These are phyloP conservation scores for Candida boleticola DNA, from an alignment of 805 yeast species.

Conservation along the genomic window DNA sequence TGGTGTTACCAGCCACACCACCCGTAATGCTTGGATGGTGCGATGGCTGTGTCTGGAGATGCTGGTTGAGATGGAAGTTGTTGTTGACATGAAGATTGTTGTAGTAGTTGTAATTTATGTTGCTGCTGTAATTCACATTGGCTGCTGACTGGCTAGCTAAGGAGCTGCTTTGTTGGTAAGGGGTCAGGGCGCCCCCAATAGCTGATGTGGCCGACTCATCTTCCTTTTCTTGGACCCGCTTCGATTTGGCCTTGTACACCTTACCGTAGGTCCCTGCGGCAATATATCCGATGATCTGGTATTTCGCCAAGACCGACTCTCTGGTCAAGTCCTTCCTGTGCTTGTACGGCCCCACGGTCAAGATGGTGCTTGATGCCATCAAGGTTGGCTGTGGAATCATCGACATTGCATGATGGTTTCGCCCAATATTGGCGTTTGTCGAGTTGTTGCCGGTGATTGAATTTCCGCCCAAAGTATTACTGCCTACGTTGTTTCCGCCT, in stretches of 20 bases:
- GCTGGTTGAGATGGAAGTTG: not conserved
- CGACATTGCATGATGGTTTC: constrained; percentile 7
- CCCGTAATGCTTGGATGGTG: too few species aligned
- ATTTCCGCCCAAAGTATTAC: constrained; percentile 1
- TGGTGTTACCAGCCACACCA: too few species aligned
- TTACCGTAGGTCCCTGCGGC: constrained; percentile 99
- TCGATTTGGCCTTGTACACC: constrained; percentile 81
- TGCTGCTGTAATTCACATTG: too few species aligned
- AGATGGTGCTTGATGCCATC: constrained; percentile 39
- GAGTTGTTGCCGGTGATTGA: not conserved
- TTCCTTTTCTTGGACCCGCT: constrained; percentile 16
- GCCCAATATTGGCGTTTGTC: not conserved
- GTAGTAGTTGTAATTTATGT: not conserved
- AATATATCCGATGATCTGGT: constrained; percentile 88
- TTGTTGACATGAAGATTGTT: not conserved
- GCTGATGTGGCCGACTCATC: not conserved
- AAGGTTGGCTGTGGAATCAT: constrained; percentile 36
- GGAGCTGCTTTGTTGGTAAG: too few species aligned
- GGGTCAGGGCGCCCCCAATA: too few species aligned
- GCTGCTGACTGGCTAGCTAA: too few species aligned
- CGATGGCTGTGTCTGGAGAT: too few species aligned
- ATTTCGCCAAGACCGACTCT: constrained; percentile 75
- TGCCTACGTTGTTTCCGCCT: constrained; percentile 13
- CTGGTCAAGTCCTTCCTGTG: constrained; percentile 61
- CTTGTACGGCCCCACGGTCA: constrained; percentile 43